phyloP scores from a whole-genome alignment of 83 land plant species.

The Diphasiastrum complanatum region DNA sequence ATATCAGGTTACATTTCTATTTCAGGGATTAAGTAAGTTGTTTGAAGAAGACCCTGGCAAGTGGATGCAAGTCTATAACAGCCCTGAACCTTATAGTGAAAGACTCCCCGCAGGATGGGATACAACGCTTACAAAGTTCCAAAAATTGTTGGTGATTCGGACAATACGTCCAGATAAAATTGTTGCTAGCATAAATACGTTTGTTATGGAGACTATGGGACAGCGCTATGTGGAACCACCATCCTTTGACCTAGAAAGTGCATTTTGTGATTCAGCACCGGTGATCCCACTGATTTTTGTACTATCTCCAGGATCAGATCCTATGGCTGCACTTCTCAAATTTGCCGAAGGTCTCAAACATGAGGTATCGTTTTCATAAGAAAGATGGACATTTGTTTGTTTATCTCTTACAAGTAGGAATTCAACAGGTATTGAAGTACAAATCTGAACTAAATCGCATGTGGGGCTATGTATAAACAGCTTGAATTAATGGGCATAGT shows the following conservation, averaged over 20 bases:
- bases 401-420: background rate
- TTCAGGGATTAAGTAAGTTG: constrained; percentile 24
- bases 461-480: no score
- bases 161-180: constrained; percentile 31
- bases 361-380: constrained; percentile 15
- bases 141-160: constrained; percentile 32
- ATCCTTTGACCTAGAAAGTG: constrained; percentile 29
- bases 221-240: constrained; percentile 39
- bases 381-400: background rate
- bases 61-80: constrained; percentile 30
- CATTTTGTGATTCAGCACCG: constrained; percentile 30
- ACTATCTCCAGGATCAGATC: constrained; percentile 40
- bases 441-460: background rate
- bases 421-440: no score
- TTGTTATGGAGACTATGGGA: constrained; percentile 32
- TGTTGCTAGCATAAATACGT: constrained; percentile 27
- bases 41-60: constrained; percentile 18
- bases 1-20: no score
- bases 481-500: no score
- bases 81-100: constrained; percentile 32
- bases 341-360: constrained; percentile 29
- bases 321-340: constrained; percentile 39
- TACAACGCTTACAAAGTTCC: constrained; percentile 22
- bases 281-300: constrained; percentile 31
- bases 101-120: constrained; percentile 24